Evolutionary conservation across 257 asterid genomes (phyloP).

Genomic region (Ballota nigra): DNA sequence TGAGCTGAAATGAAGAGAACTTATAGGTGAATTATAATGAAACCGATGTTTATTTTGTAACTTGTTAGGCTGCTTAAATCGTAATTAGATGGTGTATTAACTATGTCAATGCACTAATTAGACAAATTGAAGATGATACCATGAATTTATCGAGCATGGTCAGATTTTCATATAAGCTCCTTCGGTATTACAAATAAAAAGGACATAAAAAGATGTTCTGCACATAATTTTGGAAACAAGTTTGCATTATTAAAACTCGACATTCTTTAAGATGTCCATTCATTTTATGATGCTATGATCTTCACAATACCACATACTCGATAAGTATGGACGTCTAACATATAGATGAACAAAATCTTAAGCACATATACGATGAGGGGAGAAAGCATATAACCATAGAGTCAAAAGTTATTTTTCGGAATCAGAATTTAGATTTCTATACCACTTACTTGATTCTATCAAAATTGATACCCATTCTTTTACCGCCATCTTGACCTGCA

Average conservation of each 20-base stretch:
- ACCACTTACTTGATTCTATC: constrained; percentile 76
- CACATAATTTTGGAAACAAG: background rate
- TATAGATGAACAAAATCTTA: background rate
- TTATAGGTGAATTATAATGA: background rate
- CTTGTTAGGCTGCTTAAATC: background rate
- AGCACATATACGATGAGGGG: background rate
- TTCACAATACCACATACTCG: background rate
- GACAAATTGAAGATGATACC: background rate
- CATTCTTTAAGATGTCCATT: too few species aligned
- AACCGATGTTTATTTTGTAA: background rate
- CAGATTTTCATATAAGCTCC: background rate
- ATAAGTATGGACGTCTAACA: background rate
- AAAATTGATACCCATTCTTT: constrained; percentile 88
- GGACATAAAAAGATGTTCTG: background rate
- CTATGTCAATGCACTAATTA: background rate
- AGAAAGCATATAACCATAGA: background rate
- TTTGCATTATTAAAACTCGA: too few species aligned
- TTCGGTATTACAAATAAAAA: background rate
- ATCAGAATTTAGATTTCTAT: background rate
- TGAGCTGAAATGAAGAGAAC: background rate
- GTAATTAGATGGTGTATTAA: background rate
- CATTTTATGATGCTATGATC: background rate
- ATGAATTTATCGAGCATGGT: background rate
- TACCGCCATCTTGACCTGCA: constrained; percentile 92
- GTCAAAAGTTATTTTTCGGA: background rate